Percentiles rank a stretch among this genome's conserved stretches.
phyloP scores from a whole-genome alignment of 805 yeast genomes.

The Saccharomycopsis amapae region DNA sequence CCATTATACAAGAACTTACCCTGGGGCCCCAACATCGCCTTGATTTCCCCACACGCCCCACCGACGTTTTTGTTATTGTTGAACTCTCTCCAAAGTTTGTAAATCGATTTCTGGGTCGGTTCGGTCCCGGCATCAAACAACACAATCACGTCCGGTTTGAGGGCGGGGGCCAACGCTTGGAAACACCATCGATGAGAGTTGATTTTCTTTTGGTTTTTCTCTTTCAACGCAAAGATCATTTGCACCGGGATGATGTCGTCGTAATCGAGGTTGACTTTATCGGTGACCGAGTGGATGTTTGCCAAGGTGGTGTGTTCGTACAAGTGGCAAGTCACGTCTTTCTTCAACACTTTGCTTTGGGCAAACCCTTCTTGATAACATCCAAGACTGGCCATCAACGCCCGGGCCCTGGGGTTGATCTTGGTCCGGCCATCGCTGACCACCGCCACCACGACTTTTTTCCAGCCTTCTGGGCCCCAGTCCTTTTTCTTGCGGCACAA shows the following conservation, averaged over 20 bases:
- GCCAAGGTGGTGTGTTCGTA: constrained; percentile 62
- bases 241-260: constrained; percentile 56
- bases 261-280: constrained; percentile 47
- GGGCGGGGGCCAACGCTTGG: constrained; percentile 52
- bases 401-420: constrained; percentile 55
- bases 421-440: constrained; percentile 63
- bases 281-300: constrained; percentile 35
- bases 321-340: constrained; percentile 55
- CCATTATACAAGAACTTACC: constrained; percentile 48
- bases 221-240: constrained; percentile 53
- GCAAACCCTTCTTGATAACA: constrained; percentile 62
- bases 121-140: constrained; percentile 61
- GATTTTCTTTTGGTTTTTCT: constrained; percentile 55
- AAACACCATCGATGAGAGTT: constrained; percentile 67
- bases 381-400: constrained; percentile 57
- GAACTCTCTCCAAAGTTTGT: constrained; percentile 57
- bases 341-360: constrained; percentile 50
- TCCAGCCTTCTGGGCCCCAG: constrained; percentile 57
- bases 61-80: constrained; percentile 53
- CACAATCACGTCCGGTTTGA: constrained; percentile 50
- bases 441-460: constrained; percentile 54
- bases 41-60: constrained; percentile 69
- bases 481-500: constrained; percentile 43
- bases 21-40: constrained; percentile 46
- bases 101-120: constrained; percentile 49